Percentiles rank a stretch among this genome's conserved stretches.
Evolutionary conservation across 2,329 filamentous ascomycete genomes (phyloP).

Genomic region (Xylaria sp.): DNA sequence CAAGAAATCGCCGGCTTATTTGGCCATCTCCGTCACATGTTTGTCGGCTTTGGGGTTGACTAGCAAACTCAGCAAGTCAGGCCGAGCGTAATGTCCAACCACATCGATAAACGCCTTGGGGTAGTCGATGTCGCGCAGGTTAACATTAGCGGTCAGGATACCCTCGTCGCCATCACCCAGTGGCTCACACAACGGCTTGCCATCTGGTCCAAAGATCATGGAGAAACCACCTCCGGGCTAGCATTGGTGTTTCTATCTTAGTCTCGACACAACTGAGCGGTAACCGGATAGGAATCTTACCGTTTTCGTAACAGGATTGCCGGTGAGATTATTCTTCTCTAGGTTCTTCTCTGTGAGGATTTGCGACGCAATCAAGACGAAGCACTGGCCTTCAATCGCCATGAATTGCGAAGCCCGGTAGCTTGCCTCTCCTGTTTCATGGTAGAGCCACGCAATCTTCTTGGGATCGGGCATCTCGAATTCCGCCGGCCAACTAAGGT

Average conservation of each 20-base stretch:
- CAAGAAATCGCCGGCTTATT: conserved; percentile 34
- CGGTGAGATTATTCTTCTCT: conserved; percentile 54
- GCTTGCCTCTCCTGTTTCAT: conserved; percentile 51
- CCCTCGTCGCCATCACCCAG: conserved; percentile 57
- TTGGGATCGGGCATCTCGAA: conserved; percentile 52
- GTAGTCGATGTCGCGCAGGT: conserved; percentile 57
- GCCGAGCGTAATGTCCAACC: conserved; percentile 53
- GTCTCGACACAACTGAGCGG: conserved; percentile 12
- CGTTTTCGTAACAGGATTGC: conserved; percentile 52
- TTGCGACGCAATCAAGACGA: conserved; percentile 55
- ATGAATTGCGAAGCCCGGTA: conserved; percentile 54
- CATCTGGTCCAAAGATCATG: conserved; percentile 64
- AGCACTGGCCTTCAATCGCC: conserved; percentile 57
- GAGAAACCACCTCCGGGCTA: conserved; percentile 59
- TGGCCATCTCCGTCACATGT: conserved; percentile 48
- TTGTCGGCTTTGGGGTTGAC: conserved; percentile 51
- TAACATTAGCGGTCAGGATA: conserved; percentile 63
- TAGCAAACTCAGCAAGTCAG: conserved; percentile 55
- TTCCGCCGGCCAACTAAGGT: conserved; percentile 49
- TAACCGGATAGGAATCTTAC: conserved; percentile 38
- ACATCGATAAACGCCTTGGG: conserved; percentile 56
- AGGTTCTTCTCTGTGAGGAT: conserved; percentile 55
- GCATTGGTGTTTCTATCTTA: conserved; percentile 20
- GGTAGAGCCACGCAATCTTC: conserved; percentile 52
- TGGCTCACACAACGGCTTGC: conserved; percentile 56